Conservation (phyloP, 768 basidiomycete genomes). For the Mycena galericulata region DNA sequence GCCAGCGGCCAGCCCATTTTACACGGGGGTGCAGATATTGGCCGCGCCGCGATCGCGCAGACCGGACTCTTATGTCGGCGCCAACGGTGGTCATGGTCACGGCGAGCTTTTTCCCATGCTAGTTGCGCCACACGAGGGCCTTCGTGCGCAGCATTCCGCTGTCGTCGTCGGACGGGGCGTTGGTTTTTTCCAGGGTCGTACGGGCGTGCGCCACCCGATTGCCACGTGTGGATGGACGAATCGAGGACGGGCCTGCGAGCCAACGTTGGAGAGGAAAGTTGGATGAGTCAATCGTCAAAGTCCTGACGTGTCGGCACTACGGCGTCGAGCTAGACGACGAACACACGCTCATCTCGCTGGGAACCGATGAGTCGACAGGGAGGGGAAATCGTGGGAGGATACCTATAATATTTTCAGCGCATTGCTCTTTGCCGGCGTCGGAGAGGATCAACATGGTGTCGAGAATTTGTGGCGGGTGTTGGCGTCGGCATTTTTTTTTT, state of each 20-base stretch:
- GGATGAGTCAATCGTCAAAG: conserved; percentile 83
- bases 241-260: conserved; percentile 38
- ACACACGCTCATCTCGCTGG: conserved; percentile 84
- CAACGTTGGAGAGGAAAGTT: conserved; percentile 66
- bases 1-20: conserved; percentile 72
- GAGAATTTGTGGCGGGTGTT: conserved; percentile 87
- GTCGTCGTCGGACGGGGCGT: not conserved
- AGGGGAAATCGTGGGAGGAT: not conserved
- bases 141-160: conserved; percentile 31
- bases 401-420: conserved; percentile 86
- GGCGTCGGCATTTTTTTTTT: conserved; percentile 79
- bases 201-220: conserved; percentile 31
- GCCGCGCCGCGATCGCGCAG: conserved; percentile 42
- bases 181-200: conserved; percentile 49
- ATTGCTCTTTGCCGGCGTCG: conserved; percentile 87
- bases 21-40: conserved; percentile 72
- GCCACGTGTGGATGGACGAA: conserved; percentile 38
- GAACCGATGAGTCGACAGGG: not conserved
- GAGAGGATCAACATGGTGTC: conserved; percentile 84
- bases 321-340: conserved; percentile 87
- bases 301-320: conserved; percentile 81
- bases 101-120: conserved; percentile 69
- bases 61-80: conserved; percentile 45
- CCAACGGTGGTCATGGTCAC: conserved; percentile 44
- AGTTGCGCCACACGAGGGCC: conserved; percentile 59